These are phyloP conservation scores for Parastagonospora avenae DNA, from an alignment of 2,329 filamentous ascomycete genomes.

Conservation along the genomic window DNA sequence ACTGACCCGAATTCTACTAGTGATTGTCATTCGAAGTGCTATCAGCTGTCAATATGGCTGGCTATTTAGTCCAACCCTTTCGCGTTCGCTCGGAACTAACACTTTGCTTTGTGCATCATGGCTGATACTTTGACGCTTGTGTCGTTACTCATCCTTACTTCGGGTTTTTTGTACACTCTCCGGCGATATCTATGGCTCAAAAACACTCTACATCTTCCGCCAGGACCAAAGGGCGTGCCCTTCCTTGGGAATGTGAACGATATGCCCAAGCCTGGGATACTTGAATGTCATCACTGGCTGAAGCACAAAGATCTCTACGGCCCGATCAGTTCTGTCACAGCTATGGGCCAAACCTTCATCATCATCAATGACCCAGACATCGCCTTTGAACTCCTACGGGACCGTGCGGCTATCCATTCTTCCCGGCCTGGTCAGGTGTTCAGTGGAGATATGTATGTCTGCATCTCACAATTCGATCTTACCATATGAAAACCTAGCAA, in stretches of 20 bases:
- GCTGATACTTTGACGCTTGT: too few species aligned
- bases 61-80: too few species aligned
- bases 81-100: too few species aligned
- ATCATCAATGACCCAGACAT: conserved; percentile 30
- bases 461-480: background rate
- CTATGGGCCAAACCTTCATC: conserved; percentile 30
- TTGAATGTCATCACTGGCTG: conserved; percentile 52
- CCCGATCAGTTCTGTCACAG: conserved; percentile 28
- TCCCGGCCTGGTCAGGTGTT: conserved; percentile 19
- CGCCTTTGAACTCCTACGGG: conserved; percentile 29
- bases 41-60: too few species aligned
- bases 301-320: conserved; percentile 48
- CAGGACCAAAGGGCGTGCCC: conserved; percentile 56
- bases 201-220: conserved; percentile 46
- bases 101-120: too few species aligned
- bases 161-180: background rate
- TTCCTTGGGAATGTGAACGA: conserved; percentile 58
- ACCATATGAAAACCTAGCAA: conserved; percentile 41
- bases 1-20: too few species aligned
- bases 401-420: conserved; percentile 28
- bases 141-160: background rate
- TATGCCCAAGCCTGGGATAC: conserved; percentile 48
- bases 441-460: background rate
- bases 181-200: background rate
- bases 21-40: too few species aligned